These are phyloP conservation scores for Lyophyllum semitale DNA, from an alignment of 768 basidiomycete species.

Conservation along the genomic window DNA sequence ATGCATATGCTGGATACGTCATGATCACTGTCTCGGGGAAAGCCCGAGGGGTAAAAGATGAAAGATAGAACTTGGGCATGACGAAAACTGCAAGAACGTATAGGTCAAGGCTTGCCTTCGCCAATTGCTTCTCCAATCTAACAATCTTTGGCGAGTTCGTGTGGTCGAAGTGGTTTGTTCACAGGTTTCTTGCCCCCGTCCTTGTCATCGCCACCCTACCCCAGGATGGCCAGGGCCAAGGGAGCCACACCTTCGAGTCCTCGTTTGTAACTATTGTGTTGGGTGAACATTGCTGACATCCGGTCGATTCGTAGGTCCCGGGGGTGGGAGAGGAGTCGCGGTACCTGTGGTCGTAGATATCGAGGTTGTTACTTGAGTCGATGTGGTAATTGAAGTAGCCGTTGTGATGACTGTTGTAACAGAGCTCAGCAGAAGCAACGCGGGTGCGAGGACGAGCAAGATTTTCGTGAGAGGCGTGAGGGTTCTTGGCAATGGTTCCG, in stretches of 20 bases:
- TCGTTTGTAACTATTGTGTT: conserved; percentile 33
- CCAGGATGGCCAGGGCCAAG: conserved; percentile 89
- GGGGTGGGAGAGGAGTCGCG: conserved; percentile 46
- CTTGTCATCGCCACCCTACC: conserved; percentile 55
- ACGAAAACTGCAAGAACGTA: conserved; percentile 33
- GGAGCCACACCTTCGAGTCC: conserved; percentile 66
- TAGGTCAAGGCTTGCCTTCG: conserved; percentile 79
- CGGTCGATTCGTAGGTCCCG: conserved; percentile 56
- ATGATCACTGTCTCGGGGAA: conserved; percentile 80
- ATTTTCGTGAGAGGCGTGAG: conserved; percentile 84
- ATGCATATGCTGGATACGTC: conserved; percentile 78
- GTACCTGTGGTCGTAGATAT: conserved; percentile 36
- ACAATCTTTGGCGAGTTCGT: conserved; percentile 74
- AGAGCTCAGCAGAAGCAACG: conserved; percentile 79
- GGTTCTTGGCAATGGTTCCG: conserved; percentile 69
- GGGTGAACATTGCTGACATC: conserved; percentile 34
- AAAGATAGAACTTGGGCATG: conserved; percentile 72
- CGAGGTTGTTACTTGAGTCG: conserved; percentile 23
- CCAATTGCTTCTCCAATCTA: conserved; percentile 76
- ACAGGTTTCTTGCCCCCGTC: conserved; percentile 47
- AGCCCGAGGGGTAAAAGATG: conserved; percentile 76
- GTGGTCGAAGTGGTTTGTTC: conserved; percentile 56
- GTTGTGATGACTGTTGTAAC: conserved; percentile 40
- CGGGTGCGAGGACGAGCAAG: conserved; percentile 71
- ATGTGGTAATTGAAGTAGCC: conserved; percentile 36